Percentiles rank a stretch among this genome's conserved stretches.
These are phyloP conservation scores for Globisporangium heterothallicum DNA, from an alignment of 352 stramenopile genomes.

Conservation along the genomic window DNA sequence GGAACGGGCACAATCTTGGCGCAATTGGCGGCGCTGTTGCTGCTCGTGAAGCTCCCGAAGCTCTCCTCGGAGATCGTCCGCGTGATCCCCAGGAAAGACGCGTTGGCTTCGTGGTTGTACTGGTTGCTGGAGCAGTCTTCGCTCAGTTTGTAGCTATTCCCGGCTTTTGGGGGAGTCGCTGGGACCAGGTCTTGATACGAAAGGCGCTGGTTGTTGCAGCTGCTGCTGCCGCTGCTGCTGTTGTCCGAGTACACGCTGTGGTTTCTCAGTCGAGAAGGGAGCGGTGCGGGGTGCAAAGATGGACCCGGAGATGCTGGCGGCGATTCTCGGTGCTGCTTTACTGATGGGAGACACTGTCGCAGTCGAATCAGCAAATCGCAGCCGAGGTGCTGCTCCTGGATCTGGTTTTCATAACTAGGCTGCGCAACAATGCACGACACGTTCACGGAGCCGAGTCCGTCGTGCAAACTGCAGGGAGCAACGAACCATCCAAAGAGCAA, in stretches of 20 bases:
- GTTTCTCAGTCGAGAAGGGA: background rate
- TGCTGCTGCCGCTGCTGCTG: background rate
- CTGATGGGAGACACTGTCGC: constrained; percentile 17
- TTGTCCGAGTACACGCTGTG: constrained; percentile 6
- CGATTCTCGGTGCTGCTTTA: background rate
- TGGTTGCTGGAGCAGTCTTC: constrained; percentile 14
- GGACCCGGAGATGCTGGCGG: background rate
- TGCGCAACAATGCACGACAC: constrained; percentile 54
- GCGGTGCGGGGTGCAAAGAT: background rate
- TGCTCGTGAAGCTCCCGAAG: constrained; percentile 11
- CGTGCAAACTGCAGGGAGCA: constrained; percentile 28
- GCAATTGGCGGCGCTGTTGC: constrained; percentile 14
- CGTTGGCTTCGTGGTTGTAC: constrained; percentile 12
- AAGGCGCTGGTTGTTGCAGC: constrained; percentile 5
- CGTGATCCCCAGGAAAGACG: constrained; percentile 9
- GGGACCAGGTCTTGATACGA: background rate
- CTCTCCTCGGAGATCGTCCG: constrained; percentile 17
- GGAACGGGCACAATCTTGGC: constrained; percentile 18
- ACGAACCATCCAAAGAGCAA: constrained; percentile 62
- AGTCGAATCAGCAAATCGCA: constrained; percentile 45
- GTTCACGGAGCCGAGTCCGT: constrained; percentile 29
- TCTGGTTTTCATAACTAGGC: constrained; percentile 21
- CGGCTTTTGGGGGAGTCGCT: background rate
- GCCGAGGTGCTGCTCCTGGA: constrained; percentile 26
- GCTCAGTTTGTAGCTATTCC: background rate